Percentiles rank a stretch among this genome's conserved stretches.
phyloP scores from a whole-genome alignment of 75 land plant genomes.

The Adiantum capillusveneris region DNA sequence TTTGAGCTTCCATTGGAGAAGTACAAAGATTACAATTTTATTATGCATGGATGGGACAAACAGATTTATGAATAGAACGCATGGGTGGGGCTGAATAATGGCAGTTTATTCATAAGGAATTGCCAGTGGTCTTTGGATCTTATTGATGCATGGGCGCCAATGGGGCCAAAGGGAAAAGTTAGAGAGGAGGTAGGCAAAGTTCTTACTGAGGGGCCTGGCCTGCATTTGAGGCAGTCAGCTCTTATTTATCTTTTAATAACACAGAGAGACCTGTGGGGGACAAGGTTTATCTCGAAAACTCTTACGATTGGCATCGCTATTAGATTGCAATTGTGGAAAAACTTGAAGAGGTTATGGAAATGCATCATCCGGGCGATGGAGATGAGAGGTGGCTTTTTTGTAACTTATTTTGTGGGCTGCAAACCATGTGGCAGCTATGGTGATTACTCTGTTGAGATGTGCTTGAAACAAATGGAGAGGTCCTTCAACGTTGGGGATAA shows the following conservation, averaged over 20 bases:
- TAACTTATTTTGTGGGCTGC: too few relatives aligned
- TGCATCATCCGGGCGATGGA: slow-evolving; percentile 70
- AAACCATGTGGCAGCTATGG: too few relatives aligned
- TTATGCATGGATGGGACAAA: slow-evolving; percentile 77
- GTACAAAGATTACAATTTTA: slow-evolving; percentile 56
- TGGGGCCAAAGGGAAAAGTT: slow-evolving; percentile 66
- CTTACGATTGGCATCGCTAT: slow-evolving; percentile 64
- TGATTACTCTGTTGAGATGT: slow-evolving; percentile 64
- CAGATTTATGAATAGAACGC: slow-evolving; percentile 45
- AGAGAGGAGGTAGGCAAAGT: slow-evolving; percentile 63
- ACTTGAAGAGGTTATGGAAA: slow-evolving; percentile 71
- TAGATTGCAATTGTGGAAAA: slow-evolving; percentile 63
- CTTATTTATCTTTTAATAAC: slow-evolving; percentile 49
- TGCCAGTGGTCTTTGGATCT: too few relatives aligned
- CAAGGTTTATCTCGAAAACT: slow-evolving; percentile 58
- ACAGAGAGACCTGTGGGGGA: slow-evolving; percentile 45
- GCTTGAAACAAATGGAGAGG: slow-evolving; percentile 73
- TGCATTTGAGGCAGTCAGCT: slow-evolving; percentile 75
- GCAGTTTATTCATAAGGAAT: slow-evolving; percentile 65
- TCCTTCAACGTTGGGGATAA: slow-evolving; percentile 84
- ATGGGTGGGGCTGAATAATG: slow-evolving; percentile 74
- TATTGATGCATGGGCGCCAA: too few relatives aligned
- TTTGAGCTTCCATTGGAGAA: slow-evolving; percentile 80
- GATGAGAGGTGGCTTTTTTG: slow-evolving; percentile 86
- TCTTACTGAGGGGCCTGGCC: slow-evolving; percentile 60